These are phyloP conservation scores for Candida insectalens DNA, from an alignment of 805 yeast species.

Conservation along the genomic window DNA sequence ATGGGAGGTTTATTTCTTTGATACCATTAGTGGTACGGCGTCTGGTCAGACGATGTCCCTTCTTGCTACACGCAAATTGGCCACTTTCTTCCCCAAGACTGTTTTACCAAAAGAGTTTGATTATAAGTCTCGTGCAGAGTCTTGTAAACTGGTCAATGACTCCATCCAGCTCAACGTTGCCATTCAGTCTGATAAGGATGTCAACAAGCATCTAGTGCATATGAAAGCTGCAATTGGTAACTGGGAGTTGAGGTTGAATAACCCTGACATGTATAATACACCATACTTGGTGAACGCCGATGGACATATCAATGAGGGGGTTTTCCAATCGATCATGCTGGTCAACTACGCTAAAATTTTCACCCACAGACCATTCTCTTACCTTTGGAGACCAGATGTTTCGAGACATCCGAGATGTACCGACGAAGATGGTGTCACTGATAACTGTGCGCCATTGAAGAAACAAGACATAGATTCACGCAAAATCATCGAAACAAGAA, in stretches of 20 bases:
- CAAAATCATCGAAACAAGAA: slow-evolving; percentile 41
- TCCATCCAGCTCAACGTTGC: slow-evolving; percentile 38
- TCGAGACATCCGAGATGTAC: slow-evolving; percentile 31
- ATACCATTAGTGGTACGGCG: slow-evolving; percentile 44
- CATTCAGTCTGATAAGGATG: slow-evolving; percentile 30
- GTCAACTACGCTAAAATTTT: slow-evolving; percentile 44
- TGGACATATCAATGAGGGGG: slow-evolving; percentile 43
- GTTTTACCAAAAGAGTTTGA: slow-evolving; percentile 31
- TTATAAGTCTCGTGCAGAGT: slow-evolving; percentile 35
- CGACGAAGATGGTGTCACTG: slow-evolving; percentile 19
- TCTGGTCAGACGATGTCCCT: slow-evolving; percentile 36
- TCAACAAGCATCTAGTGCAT: slow-evolving; percentile 26
- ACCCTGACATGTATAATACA: slow-evolving; percentile 31
- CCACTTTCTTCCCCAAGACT: slow-evolving; percentile 29
- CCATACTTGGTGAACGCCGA: slow-evolving; percentile 32
- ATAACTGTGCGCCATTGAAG: slow-evolving; percentile 22
- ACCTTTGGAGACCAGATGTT: slow-evolving; percentile 39
- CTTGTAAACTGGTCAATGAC: slow-evolving; percentile 39
- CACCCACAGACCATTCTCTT: slow-evolving; percentile 44
- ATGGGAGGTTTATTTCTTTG: slow-evolving; percentile 45
- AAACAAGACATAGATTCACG: slow-evolving; percentile 30
- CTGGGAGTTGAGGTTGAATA: slow-evolving; percentile 38
- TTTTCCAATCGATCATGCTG: slow-evolving; percentile 39
- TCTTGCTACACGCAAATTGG: slow-evolving; percentile 26
- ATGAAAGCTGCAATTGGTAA: slow-evolving; percentile 38